phyloP scores from a whole-genome alignment of 1,284 basidiomycete genomes.

The Ganoderma resinaceum region DNA sequence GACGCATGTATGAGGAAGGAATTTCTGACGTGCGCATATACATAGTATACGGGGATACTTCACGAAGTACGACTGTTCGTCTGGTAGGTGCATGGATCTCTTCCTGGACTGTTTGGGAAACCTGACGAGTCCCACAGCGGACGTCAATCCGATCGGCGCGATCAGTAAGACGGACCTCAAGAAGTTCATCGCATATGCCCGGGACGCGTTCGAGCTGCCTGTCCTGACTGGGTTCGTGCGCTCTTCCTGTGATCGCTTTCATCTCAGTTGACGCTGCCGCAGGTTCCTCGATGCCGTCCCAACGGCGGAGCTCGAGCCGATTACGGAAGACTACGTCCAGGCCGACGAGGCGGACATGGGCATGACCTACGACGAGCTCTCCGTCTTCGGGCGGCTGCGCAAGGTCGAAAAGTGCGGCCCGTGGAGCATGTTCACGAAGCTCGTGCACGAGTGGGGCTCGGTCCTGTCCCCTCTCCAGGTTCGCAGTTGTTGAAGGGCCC shows the following conservation, averaged over 20 bases:
- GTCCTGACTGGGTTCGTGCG: constrained; percentile 74
- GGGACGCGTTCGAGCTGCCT: constrained; percentile 82
- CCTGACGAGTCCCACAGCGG: constrained; percentile 60
- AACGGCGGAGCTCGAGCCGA: constrained; percentile 96
- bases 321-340: constrained; percentile 93
- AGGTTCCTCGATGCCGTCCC: constrained; percentile 94
- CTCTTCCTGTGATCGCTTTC: background rate
- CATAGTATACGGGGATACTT: constrained; percentile 92
- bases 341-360: constrained; percentile 99
- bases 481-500: constrained; percentile 26
- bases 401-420: constrained; percentile 98
- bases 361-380: constrained; percentile 99
- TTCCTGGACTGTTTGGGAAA: background rate
- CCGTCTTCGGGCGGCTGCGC: constrained; percentile 90
- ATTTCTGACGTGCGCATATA: background rate
- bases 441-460: constrained; percentile 92
- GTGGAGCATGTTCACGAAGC: constrained; percentile 95
- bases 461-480: constrained; percentile 84
- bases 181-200: constrained; percentile 91
- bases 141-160: constrained; percentile 98
- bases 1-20: background rate
- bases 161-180: constrained; percentile 99
- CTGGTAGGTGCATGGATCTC: constrained; percentile 53
- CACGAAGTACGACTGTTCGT: constrained; percentile 97
- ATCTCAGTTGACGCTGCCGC: background rate